Conservation (phyloP, 768 basidiomycete genomes). For the Lyophyllum semitale region DNA sequence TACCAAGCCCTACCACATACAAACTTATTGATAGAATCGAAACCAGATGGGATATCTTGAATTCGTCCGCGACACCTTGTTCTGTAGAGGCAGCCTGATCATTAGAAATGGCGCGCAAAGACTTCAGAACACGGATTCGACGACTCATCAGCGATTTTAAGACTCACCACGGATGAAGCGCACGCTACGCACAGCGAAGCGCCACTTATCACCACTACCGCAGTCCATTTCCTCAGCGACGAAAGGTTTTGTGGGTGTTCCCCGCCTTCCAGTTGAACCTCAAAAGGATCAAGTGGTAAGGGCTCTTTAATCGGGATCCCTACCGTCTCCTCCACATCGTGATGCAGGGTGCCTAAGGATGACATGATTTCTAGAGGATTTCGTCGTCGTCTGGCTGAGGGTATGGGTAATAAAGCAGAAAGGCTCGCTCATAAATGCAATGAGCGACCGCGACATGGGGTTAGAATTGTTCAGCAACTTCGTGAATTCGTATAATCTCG, state of each 20-base stretch:
- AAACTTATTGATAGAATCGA: constrained; percentile 57
- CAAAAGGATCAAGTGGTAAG: constrained; percentile 16
- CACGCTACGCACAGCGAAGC: constrained; percentile 54
- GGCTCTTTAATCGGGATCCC: constrained; percentile 3
- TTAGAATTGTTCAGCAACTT: background rate
- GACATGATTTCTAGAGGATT: constrained; percentile 4
- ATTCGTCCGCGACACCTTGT: constrained; percentile 49
- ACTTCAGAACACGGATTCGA: background rate
- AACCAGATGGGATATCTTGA: constrained; percentile 47
- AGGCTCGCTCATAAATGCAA: constrained; percentile 2
- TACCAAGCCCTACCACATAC: constrained; percentile 59
- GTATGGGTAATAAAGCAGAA: constrained; percentile 10
- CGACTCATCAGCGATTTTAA: background rate
- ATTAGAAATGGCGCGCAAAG: background rate
- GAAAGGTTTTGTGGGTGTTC: constrained; percentile 47
- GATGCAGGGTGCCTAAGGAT: constrained; percentile 11
- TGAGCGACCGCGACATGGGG: constrained; percentile 11
- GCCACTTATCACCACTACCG: constrained; percentile 46
- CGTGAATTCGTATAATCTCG: background rate
- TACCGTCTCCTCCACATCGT: background rate
- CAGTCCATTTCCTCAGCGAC: constrained; percentile 46
- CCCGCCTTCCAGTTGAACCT: constrained; percentile 38
- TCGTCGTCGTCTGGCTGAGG: background rate
- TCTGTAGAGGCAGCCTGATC: constrained; percentile 69
- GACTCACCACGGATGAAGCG: constrained; percentile 57